Evolutionary conservation across 2,329 filamentous ascomycete species (phyloP).

Genomic region (Penicillium janthinellum): DNA sequence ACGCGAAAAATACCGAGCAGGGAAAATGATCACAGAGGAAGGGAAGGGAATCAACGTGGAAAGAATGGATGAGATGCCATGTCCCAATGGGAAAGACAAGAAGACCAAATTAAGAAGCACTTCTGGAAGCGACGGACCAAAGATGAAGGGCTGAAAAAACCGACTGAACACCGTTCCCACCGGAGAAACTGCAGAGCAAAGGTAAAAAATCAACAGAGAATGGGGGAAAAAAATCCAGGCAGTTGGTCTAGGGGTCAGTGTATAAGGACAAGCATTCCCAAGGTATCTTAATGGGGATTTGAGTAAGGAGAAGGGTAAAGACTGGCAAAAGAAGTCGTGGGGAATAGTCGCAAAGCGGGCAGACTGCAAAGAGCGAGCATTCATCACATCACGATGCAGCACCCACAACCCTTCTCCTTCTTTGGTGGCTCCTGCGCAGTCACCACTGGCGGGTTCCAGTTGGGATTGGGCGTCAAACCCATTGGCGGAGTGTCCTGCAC

Average conservation of each 20-base stretch:
- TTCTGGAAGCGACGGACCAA: conserved; percentile 7
- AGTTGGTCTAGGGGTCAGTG: conserved; percentile 2
- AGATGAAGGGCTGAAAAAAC: conserved; percentile 11
- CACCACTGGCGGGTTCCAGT: conserved; percentile 49
- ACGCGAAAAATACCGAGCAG: background rate
- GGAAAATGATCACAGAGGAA: conserved; percentile 11
- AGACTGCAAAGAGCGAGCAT: conserved; percentile 14
- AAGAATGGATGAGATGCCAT: conserved; percentile 21
- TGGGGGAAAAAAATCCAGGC: conserved; percentile 9
- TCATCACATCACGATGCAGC: conserved; percentile 73
- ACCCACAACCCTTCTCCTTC: conserved; percentile 60
- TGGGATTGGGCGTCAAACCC: conserved; percentile 39
- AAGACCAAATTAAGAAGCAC: conserved; percentile 18
- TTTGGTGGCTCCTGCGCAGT: conserved; percentile 57
- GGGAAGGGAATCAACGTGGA: conserved; percentile 15
- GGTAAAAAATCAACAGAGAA: conserved; percentile 17
- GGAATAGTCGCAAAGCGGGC: background rate
- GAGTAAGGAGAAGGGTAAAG: background rate
- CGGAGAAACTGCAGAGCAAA: conserved; percentile 18
- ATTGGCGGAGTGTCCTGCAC: conserved; percentile 43
- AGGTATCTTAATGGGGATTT: conserved; percentile 16
- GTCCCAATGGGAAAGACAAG: conserved; percentile 12
- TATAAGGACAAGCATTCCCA: conserved; percentile 16
- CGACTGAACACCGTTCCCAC: conserved; percentile 25
- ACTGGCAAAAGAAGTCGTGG: background rate